These are phyloP conservation scores for Clonostachys rosea DNA, from an alignment of 2,329 filamentous ascomycete genomes.

Conservation along the genomic window DNA sequence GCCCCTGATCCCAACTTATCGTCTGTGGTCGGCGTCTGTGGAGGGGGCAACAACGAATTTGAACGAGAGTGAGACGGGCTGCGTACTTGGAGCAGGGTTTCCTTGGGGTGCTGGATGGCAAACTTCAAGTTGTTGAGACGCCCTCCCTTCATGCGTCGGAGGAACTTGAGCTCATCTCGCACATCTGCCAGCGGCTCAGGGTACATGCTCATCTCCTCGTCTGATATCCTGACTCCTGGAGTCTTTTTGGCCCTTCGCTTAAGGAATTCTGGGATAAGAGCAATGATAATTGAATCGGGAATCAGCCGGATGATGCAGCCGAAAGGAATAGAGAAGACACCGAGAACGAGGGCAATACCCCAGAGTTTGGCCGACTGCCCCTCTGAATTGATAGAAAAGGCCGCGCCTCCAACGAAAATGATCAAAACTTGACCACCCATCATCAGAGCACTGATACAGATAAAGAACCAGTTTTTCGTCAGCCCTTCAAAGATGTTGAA, in stretches of 20 bases:
- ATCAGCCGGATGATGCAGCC: conserved; percentile 78
- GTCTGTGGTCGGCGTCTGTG: conserved; percentile 58
- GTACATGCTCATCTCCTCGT: conserved; percentile 65
- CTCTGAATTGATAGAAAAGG: conserved; percentile 65
- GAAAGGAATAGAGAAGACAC: conserved; percentile 78
- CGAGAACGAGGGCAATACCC: conserved; percentile 82
- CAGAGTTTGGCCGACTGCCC: conserved; percentile 71
- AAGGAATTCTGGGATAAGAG: conserved; percentile 47
- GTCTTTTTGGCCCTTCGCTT: conserved; percentile 40
- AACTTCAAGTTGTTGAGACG: conserved; percentile 79
- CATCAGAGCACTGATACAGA: conserved; percentile 81
- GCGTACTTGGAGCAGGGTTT: conserved; percentile 52
- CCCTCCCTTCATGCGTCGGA: conserved; percentile 76
- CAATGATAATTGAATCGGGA: conserved; percentile 64
- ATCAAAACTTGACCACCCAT: conserved; percentile 86
- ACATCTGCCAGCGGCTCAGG: conserved; percentile 71
- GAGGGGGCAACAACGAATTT: conserved; percentile 55
- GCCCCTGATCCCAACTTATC: conserved; percentile 44
- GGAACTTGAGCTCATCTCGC: conserved; percentile 74
- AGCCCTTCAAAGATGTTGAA: conserved; percentile 96
- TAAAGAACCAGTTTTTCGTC: conserved; percentile 81
- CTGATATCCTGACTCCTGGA: conserved; percentile 56
- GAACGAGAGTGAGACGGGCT: conserved; percentile 62
- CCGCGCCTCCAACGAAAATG: conserved; percentile 76
- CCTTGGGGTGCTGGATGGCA: conserved; percentile 69